These are phyloP conservation scores for Apiosordaria backusii DNA, from an alignment of 495 filamentous ascomycete genomes.

Conservation along the genomic window DNA sequence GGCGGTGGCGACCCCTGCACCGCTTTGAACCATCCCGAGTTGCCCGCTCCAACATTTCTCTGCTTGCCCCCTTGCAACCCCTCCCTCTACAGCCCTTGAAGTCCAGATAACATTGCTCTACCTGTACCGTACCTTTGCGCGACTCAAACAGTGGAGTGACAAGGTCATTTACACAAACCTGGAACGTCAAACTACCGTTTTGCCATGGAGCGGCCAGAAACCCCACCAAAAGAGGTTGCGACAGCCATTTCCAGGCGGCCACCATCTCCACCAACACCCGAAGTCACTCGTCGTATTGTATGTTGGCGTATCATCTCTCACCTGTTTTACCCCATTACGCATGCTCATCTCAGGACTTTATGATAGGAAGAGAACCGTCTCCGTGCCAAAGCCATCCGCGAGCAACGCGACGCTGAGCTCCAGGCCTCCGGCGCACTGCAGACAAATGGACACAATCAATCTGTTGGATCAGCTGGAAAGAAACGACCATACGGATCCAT, in stretches of 20 bases:
- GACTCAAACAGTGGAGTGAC: no score
- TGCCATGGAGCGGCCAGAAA: slow-evolving; percentile 53
- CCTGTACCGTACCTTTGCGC: not conserved
- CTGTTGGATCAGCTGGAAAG: slow-evolving; percentile 36
- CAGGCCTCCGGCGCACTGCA: slow-evolving; percentile 30
- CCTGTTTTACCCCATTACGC: not conserved
- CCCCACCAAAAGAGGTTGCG: slow-evolving; percentile 52
- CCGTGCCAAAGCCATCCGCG: slow-evolving; percentile 83
- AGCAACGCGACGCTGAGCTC: slow-evolving; percentile 59
- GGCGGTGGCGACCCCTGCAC: no score
- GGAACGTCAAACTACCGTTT: not conserved
- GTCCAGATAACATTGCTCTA: no score
- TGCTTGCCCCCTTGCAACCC: no score
- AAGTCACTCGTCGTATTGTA: slow-evolving; percentile 69
- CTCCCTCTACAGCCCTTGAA: no score
- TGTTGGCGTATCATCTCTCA: slow-evolving; percentile 17
- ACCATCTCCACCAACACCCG: slow-evolving; percentile 63
- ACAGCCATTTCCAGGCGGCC: slow-evolving; percentile 37
- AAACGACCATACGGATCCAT: slow-evolving; percentile 59
- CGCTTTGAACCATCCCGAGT: no score
- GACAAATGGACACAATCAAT: slow-evolving; percentile 33
- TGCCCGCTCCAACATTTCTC: no score
- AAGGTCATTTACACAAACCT: no score
- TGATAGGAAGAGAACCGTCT: slow-evolving; percentile 82
- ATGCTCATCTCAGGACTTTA: not conserved